A percentile compares a stretch with the other conserved stretches of the same genome.
Conservation (phyloP, 495 filamentous ascomycete genomes). For the Halenospora varia region DNA sequence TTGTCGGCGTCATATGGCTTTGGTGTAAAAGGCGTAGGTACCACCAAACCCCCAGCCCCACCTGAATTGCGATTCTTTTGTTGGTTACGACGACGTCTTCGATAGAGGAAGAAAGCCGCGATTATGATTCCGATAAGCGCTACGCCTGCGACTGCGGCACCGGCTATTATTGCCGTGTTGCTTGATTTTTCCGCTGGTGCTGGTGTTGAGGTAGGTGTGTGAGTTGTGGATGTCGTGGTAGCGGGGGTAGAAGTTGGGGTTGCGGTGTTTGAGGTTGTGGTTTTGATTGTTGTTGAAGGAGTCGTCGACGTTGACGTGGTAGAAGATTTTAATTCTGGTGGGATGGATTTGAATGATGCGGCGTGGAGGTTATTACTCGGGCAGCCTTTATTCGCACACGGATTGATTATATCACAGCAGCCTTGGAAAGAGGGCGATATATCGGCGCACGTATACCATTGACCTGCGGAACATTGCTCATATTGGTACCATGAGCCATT, state of each 20-base stretch:
- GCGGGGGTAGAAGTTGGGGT: background rate
- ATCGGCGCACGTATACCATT: background rate
- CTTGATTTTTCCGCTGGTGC: background rate
- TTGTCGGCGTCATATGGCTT: background rate
- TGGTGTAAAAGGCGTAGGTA: background rate
- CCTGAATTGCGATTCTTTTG: background rate
- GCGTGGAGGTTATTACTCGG: background rate
- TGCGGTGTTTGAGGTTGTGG: background rate
- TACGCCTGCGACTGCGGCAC: background rate
- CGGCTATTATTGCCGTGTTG: background rate
- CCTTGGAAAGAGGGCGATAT: background rate
- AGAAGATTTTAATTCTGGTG: background rate
- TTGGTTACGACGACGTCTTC: background rate
- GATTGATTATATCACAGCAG: background rate
- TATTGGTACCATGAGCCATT: no score
- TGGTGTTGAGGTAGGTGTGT: background rate
- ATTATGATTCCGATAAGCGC: background rate
- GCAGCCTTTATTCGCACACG: background rate
- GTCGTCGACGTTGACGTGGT: no score
- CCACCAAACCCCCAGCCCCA: background rate
- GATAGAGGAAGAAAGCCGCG: background rate
- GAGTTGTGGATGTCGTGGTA: background rate
- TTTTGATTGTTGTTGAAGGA: no score
- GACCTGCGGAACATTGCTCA: background rate
- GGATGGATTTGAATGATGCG: background rate